Conservation (phyloP, 331 rosid genomes). For the Telfairia occidentalis region DNA sequence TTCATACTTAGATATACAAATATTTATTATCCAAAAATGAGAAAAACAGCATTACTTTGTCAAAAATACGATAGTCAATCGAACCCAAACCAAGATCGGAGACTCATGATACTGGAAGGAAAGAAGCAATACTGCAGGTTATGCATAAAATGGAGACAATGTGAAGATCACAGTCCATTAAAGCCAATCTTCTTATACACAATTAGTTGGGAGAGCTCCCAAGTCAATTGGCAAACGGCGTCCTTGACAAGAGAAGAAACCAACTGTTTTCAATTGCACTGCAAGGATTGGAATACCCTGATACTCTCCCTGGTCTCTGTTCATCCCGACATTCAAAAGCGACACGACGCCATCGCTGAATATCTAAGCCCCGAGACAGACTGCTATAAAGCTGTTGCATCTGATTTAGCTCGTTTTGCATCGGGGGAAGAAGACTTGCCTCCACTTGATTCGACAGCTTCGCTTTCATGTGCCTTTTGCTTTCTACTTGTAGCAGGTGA, state of each 20-base stretch:
- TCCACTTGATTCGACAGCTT: neutral
- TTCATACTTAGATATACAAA: too few species aligned
- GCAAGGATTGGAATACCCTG: neutral
- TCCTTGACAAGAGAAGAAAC: slow-evolving; percentile 5
- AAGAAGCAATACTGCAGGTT: slow-evolving; percentile 6
- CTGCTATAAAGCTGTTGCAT: neutral
- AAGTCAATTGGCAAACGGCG: neutral
- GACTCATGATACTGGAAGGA: neutral
- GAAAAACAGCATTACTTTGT: neutral
- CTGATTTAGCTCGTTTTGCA: slow-evolving; percentile 8
- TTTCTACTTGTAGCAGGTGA: neutral
- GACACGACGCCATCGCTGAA: neutral
- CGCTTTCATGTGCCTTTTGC: slow-evolving; percentile 1
- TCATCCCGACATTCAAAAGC: neutral
- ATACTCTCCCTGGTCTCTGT: neutral
- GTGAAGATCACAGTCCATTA: neutral
- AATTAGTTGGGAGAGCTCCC: slow-evolving; percentile 11
- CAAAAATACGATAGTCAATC: neutral
- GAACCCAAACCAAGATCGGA: neutral
- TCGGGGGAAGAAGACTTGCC: neutral
- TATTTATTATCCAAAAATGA: too few species aligned
- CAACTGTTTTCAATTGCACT: neutral
- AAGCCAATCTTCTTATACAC: slow-evolving; percentile 10
- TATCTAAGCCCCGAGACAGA: neutral
- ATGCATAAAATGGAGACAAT: slow-evolving; percentile 1